phyloP scores from a whole-genome alignment of 768 basidiomycete genomes.

The Phylloporus scabripes region DNA sequence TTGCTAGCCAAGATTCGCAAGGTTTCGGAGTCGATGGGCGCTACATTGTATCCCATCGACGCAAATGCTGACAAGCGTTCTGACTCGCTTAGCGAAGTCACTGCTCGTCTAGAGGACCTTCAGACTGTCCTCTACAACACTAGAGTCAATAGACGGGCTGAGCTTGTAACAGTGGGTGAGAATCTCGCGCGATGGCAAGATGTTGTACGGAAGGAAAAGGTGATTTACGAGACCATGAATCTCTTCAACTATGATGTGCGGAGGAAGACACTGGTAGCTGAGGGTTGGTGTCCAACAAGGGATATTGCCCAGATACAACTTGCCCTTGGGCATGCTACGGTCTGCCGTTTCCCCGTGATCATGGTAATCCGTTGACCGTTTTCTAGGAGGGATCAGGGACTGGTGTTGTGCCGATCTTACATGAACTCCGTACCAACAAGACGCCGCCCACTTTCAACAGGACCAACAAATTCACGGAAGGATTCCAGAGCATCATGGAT shows the following conservation, averaged over 20 bases:
- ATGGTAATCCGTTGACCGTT: background rate
- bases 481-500: conserved; percentile 98
- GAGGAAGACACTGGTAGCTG: conserved; percentile 91
- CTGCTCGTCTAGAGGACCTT: conserved; percentile 84
- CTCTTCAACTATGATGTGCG: conserved; percentile 92
- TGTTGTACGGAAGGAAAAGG: conserved; percentile 91
- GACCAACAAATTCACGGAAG: conserved; percentile 94
- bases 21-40: conserved; percentile 98
- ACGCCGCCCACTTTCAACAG: conserved; percentile 94
- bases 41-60: conserved; percentile 94
- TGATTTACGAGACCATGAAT: conserved; percentile 94
- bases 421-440: conserved; percentile 84
- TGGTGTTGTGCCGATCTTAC: conserved; percentile 84
- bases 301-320: conserved; percentile 84
- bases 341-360: conserved; percentile 24
- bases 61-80: conserved; percentile 88
- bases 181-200: conserved; percentile 86
- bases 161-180: conserved; percentile 83
- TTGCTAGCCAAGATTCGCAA: conserved; percentile 95
- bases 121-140: conserved; percentile 89
- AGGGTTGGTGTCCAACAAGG: conserved; percentile 95
- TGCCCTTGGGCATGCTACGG: conserved; percentile 85
- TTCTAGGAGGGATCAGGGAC: conserved; percentile 86
- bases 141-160: conserved; percentile 69
- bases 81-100: conserved; percentile 85